Base-by-base conservation (phyloP, 257 asterid genomes). In the Solanum sejunctum region DNA sequence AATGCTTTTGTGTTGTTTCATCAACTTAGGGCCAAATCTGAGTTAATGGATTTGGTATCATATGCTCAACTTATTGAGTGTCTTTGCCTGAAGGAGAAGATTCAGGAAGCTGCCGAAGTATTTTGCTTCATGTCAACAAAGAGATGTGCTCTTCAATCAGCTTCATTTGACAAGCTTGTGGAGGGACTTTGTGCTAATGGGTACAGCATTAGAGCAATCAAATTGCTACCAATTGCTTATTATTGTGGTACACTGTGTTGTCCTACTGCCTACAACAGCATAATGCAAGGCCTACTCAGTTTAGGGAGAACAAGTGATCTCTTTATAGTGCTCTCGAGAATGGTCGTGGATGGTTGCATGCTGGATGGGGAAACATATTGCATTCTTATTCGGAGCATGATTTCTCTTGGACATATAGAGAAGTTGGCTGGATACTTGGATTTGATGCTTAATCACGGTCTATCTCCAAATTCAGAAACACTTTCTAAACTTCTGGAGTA, bases 51-150 rank as follows among this genome's bases (percentile, higher is more conserved):
- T 89, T 88, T 87, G 23, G 89, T 75, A 41, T 84, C 95, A 20
- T 94, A 94, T 78, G 89, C 86, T 51, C 92, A 90, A 84, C 93
- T 93, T 77, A 85, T 93, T 32, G 89, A 84, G 47, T 88, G 87
- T 86, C 94, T 95, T 83, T 92, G 95, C 77, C 88, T 49, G 79
- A 81, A 41, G 85, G 92, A 83, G 87, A 85, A 55, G 64, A 20
- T 87, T 84, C 89, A 73, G 69, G 94, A 93, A 88, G 99, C 97
- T 82, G 80, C 81, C 39, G 66, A 88, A 49, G 90, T 90, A 79
- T 93, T 92, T 83, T 36, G 79, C 83, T 92, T 92, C 71, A 92
- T 95, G 99, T 91, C 96, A 26, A 69, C 86, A 71, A 88, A 86
- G 84, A 87, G 88, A 56, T 82, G 82, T 63, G 84, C 88, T 83